A percentile compares a stretch with the other conserved stretches of the same genome.
Evolutionary conservation across 2,329 filamentous ascomycete species (phyloP).

Genomic region (Colletotrichum sidae): DNA sequence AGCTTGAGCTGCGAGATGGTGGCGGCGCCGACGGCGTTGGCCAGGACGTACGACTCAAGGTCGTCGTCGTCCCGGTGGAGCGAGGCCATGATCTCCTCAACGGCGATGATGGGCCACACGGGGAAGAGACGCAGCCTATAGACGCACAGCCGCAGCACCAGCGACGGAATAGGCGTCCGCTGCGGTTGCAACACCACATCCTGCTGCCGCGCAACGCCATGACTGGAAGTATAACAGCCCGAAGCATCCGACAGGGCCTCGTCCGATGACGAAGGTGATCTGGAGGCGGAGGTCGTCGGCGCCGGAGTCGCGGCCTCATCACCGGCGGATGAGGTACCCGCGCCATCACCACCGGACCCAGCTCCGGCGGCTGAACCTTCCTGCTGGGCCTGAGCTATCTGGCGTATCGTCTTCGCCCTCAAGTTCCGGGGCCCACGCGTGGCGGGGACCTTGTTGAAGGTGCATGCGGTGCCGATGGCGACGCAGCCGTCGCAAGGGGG

Average conservation of each 20-base stretch:
- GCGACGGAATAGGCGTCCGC: conserved; percentile 34
- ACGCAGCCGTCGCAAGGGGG: conserved; percentile 59
- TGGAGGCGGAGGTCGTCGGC: conserved; percentile 17
- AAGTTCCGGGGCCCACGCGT: conserved; percentile 59
- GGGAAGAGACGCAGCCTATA: conserved; percentile 63
- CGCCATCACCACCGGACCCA: not conserved
- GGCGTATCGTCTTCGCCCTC: conserved; percentile 56
- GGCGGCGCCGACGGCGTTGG: conserved; percentile 59
- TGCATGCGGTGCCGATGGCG: conserved; percentile 59
- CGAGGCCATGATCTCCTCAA: conserved; percentile 53
- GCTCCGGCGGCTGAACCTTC: conserved; percentile 10
- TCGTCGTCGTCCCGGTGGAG: conserved; percentile 49
- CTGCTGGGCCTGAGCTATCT: conserved; percentile 50
- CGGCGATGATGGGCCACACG: conserved; percentile 63
- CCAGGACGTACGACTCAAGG: conserved; percentile 52
- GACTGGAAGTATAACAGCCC: conserved; percentile 7
- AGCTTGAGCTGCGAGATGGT: conserved; percentile 62
- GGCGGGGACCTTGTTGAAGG: conserved; percentile 58
- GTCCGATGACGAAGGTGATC: conserved; percentile 27
- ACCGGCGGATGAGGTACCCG: conserved; percentile 5
- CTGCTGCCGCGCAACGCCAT: conserved; percentile 10
- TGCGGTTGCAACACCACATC: conserved; percentile 16
- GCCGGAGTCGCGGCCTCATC: conserved; percentile 7
- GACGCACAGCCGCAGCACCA: conserved; percentile 50
- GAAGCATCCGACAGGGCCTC: conserved; percentile 19